A percentile compares a stretch with the other conserved stretches of the same genome.
Evolutionary conservation across 805 yeast species (phyloP).

Genomic region (Wickerhamomyces hampshirensis): DNA sequence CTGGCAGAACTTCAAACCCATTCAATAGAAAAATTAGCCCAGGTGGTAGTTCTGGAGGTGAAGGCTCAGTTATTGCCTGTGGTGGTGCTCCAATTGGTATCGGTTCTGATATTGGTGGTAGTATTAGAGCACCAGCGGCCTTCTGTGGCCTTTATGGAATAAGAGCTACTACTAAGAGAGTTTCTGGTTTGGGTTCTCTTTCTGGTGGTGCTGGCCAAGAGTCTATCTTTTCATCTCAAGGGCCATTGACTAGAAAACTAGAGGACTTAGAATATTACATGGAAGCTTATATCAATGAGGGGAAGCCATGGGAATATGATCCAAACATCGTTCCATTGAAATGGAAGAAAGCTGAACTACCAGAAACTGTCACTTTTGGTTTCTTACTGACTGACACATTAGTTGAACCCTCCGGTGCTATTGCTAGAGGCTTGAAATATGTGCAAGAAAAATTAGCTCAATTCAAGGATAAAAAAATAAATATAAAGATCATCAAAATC

Average conservation of each 20-base stretch:
- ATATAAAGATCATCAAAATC: slow-evolving; percentile 46
- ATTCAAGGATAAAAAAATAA: slow-evolving; percentile 32
- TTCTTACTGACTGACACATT: slow-evolving; percentile 59
- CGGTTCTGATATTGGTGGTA: slow-evolving; percentile 72
- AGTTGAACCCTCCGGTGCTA: slow-evolving; percentile 64
- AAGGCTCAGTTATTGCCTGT: slow-evolving; percentile 56
- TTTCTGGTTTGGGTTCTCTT: slow-evolving; percentile 20
- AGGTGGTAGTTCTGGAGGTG: slow-evolving; percentile 75
- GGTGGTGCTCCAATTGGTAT: slow-evolving; percentile 58
- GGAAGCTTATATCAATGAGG: slow-evolving; percentile 46
- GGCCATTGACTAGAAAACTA: slow-evolving; percentile 60
- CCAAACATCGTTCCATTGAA: slow-evolving; percentile 31
- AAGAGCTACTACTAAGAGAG: slow-evolving; percentile 56
- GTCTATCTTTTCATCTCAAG: slow-evolving; percentile 61
- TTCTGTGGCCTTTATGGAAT: slow-evolving; percentile 56
- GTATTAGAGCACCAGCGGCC: slow-evolving; percentile 65
- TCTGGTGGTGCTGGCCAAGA: slow-evolving; percentile 36
- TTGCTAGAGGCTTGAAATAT: slow-evolving; percentile 47
- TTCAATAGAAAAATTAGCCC: slow-evolving; percentile 51
- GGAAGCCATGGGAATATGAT: slow-evolving; percentile 60
- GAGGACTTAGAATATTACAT: slow-evolving; percentile 68
- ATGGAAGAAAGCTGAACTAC: slow-evolving; percentile 33
- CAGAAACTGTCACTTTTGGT: slow-evolving; percentile 50
- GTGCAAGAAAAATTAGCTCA: slow-evolving; percentile 44
- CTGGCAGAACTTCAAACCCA: slow-evolving; percentile 58